phyloP scores from a whole-genome alignment of 1,284 basidiomycete genomes.

The Puccinia hordei region DNA sequence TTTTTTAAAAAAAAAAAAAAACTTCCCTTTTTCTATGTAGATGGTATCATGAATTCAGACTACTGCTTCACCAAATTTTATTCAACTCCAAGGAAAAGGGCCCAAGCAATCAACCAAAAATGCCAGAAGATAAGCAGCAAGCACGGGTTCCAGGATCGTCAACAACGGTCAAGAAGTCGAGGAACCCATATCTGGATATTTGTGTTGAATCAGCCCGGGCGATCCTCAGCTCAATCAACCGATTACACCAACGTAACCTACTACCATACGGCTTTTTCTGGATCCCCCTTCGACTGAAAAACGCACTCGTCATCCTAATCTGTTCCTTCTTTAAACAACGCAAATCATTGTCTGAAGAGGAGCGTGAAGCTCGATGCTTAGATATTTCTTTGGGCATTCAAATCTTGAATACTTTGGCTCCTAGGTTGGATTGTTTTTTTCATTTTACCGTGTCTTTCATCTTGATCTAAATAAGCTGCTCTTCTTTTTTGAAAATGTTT shows the following conservation, averaged over 20 bases:
- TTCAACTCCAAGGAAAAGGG: constrained; percentile 29
- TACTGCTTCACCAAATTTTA: constrained; percentile 27
- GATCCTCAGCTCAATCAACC: constrained; percentile 6
- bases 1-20: too few relatives aligned
- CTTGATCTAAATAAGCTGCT: not conserved
- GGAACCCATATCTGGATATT: constrained; percentile 15
- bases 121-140: not conserved
- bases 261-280: constrained; percentile 20
- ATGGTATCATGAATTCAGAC: constrained; percentile 37
- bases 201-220: constrained; percentile 28
- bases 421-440: constrained; percentile 31
- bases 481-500: not conserved
- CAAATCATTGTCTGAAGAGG: not conserved
- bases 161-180: not conserved
- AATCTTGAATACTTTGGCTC: constrained; percentile 37
- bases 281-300: constrained; percentile 25
- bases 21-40: not conserved
- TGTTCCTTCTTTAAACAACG: constrained; percentile 33
- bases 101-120: not conserved
- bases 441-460: not conserved
- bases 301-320: constrained; percentile 18
- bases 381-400: constrained; percentile 19
- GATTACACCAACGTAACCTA: constrained; percentile 20
- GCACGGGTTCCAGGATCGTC: not conserved
- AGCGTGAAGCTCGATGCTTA: not conserved